A percentile compares a stretch with the other conserved stretches of the same genome.
Evolutionary conservation across 345 rosid genomes (phyloP).

Genomic region (Hibiscus tridactylites): DNA sequence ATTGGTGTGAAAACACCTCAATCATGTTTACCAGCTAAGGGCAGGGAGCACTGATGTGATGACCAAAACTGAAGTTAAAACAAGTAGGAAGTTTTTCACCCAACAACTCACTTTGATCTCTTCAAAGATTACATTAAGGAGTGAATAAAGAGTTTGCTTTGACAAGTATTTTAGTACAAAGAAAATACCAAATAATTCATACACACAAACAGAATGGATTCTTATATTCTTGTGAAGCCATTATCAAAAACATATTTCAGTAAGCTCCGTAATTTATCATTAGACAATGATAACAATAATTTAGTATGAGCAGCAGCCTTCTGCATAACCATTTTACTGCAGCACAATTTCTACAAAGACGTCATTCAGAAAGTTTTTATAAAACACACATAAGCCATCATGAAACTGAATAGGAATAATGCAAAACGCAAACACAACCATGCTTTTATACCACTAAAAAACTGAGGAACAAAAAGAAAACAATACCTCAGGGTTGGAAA

Average conservation of each 20-base stretch:
- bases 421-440: neutral
- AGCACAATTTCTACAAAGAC: neutral
- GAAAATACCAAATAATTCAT: neutral
- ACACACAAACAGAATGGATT: neutral
- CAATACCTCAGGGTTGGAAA: slow-evolving; percentile 81
- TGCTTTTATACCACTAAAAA: slow-evolving; percentile 10
- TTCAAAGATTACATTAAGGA: neutral
- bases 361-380: neutral
- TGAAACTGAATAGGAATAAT: neutral
- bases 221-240: neutral
- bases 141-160: neutral
- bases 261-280: neutral
- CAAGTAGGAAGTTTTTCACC: neutral
- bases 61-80: neutral
- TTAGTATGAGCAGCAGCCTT: neutral
- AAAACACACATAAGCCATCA: neutral
- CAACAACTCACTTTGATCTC: slow-evolving; percentile 3
- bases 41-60: neutral
- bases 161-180: neutral
- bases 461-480: neutral
- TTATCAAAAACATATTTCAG: neutral
- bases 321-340: neutral
- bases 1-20: neutral
- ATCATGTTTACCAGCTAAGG: neutral
- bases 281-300: neutral